Conservation (phyloP, 768 basidiomycete species). For the Xerocomellus amylosporus region DNA sequence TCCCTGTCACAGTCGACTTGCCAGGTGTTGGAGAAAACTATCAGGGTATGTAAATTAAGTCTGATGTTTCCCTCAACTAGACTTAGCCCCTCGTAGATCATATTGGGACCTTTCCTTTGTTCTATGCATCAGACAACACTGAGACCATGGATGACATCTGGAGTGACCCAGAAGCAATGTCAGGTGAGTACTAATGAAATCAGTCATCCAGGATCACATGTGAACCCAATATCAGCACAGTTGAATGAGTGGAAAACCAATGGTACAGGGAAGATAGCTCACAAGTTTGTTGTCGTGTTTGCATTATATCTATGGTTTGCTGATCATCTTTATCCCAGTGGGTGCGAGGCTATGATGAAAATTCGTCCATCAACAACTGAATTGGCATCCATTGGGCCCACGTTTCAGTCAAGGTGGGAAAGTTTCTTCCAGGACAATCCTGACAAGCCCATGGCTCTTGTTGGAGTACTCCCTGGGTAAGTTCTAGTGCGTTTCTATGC, state of each 20-base stretch:
- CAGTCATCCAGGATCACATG: background rate
- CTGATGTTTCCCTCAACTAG: background rate
- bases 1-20: slow-evolving; percentile 28
- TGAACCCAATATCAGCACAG: slow-evolving; percentile 20
- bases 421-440: too few species aligned
- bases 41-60: slow-evolving; percentile 21
- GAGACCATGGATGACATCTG: slow-evolving; percentile 18
- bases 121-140: slow-evolving; percentile 41
- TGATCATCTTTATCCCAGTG: slow-evolving; percentile 5
- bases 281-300: slow-evolving; percentile 43
- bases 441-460: too few species aligned
- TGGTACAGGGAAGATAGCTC: slow-evolving; percentile 47
- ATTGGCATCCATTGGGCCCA: too few species aligned
- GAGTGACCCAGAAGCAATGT: slow-evolving; percentile 31
- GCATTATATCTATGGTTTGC: background rate
- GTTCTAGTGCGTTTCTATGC: background rate
- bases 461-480: slow-evolving; percentile 36
- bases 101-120: slow-evolving; percentile 26
- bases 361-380: slow-evolving; percentile 13
- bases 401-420: too few species aligned
- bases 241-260: slow-evolving; percentile 31
- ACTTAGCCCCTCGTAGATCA: slow-evolving; percentile 25
- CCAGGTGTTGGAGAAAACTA: too few species aligned
- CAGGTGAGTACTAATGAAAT: slow-evolving; percentile 36
- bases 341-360: slow-evolving; percentile 19